A percentile compares a stretch with the other conserved stretches of the same genome.
phyloP scores from a whole-genome alignment of 306 rosid genomes.

The Cicer yamashitae region DNA sequence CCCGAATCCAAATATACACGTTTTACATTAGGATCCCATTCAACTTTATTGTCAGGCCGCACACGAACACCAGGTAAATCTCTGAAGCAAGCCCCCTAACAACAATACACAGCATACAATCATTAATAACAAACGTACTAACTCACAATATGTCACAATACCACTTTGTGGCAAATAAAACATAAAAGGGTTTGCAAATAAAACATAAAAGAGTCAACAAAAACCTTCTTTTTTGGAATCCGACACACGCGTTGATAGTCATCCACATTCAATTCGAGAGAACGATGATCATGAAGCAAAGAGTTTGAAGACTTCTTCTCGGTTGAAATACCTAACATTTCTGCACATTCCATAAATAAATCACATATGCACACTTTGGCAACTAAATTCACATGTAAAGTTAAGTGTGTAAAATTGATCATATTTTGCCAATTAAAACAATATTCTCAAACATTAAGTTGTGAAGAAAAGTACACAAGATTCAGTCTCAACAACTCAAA shows the following conservation, averaged over 20 bases:
- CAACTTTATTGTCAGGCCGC: conserved; percentile 62
- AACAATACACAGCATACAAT: background rate
- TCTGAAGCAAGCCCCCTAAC: conserved; percentile 82
- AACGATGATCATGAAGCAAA: conserved; percentile 66
- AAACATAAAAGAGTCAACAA: background rate
- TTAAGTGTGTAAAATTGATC: no score
- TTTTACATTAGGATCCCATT: conserved; percentile 62
- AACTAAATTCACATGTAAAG: background rate
- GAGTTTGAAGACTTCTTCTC: background rate
- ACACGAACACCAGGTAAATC: conserved; percentile 83
- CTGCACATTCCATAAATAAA: conserved; percentile 44
- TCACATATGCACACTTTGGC: background rate
- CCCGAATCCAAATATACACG: conserved; percentile 72
- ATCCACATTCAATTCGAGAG: conserved; percentile 61
- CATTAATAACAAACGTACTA: background rate
- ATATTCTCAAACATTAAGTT: background rate
- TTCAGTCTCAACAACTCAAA: background rate
- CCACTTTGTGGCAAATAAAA: background rate
- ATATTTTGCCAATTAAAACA: background rate
- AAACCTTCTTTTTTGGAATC: conserved; percentile 75
- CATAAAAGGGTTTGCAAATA: background rate
- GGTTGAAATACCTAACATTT: conserved; percentile 39
- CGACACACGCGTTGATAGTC: conserved; percentile 72
- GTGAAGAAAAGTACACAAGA: no score
- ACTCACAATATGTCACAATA: no score